Evolutionary conservation across 192 early-diverging fungal genomes (phyloP).

Genomic region (Funneliformis mosseae): DNA sequence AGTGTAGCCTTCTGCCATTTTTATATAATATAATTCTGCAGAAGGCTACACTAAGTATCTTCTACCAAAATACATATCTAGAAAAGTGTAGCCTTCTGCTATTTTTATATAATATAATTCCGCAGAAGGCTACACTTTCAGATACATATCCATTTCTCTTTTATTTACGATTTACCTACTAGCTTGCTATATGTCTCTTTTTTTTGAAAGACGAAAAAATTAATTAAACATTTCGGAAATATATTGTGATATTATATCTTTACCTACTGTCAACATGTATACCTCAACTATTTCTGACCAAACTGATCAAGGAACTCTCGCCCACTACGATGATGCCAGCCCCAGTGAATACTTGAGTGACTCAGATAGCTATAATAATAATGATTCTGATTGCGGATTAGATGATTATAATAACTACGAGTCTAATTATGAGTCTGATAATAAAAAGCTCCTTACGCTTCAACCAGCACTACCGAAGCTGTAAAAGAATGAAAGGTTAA

Average conservation of each 20-base stretch:
- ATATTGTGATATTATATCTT: too few relatives aligned
- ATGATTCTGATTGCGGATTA: too few relatives aligned
- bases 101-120: not conserved
- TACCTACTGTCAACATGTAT: too few relatives aligned
- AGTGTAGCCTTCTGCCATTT: too few relatives aligned
- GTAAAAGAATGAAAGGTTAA: not conserved
- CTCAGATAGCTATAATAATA: not conserved
- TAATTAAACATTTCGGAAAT: too few relatives aligned
- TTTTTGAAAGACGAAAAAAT: too few relatives aligned
- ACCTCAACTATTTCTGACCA: conserved; percentile 1
- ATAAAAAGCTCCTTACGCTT: not conserved
- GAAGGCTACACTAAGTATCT: not conserved
- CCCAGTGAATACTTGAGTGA: conserved; percentile 14
- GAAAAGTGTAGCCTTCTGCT: not conserved
- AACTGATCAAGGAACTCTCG: too few relatives aligned
- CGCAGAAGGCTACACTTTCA: not conserved
- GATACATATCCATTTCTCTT: not conserved
- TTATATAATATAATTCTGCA: not conserved
- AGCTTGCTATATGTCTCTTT: not conserved
- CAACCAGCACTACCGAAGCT: not conserved
- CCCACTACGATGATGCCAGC: not conserved
- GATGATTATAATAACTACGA: too few relatives aligned
- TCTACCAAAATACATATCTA: not conserved
- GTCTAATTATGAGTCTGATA: not conserved
- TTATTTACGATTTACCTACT: not conserved